These are phyloP conservation scores for Umbelopsis vinacea DNA, from an alignment of 192 early-diverging fungal species.

Conservation along the genomic window DNA sequence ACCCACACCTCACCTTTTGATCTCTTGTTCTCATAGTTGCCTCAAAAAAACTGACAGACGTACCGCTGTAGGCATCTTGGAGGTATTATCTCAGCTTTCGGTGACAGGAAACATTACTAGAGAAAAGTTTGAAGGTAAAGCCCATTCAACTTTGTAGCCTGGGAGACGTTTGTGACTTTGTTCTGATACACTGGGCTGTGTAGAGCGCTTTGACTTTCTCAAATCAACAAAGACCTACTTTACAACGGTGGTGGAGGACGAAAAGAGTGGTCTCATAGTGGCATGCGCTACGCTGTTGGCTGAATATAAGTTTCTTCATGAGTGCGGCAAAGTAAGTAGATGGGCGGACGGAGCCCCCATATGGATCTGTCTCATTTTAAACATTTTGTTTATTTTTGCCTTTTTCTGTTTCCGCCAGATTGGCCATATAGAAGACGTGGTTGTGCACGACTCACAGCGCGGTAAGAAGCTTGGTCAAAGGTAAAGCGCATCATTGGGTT, in stretches of 20 bases:
- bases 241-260: conserved; percentile 86
- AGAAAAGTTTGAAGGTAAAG: conserved; percentile 66
- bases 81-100: conserved; percentile 78
- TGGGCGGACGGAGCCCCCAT: neutral
- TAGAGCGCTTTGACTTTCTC: conserved; percentile 79
- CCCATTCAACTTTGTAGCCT: neutral
- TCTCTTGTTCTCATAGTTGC: neutral
- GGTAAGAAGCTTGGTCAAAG: conserved; percentile 69
- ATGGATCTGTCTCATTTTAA: neutral
- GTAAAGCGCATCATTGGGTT: too few relatives aligned
- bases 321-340: conserved; percentile 70
- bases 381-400: neutral
- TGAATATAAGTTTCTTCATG: conserved; percentile 90
- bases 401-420: conserved; percentile 53
- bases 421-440: conserved; percentile 92
- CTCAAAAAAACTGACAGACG: neutral
- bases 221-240: conserved; percentile 70
- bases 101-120: conserved; percentile 75
- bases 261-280: conserved; percentile 62
- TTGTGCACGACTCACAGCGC: conserved; percentile 75
- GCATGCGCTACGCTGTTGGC: conserved; percentile 87
- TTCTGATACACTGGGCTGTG: conserved; percentile 2
- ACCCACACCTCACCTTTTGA: neutral
- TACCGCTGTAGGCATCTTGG: conserved; percentile 47
- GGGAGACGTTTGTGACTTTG: neutral